These are phyloP conservation scores for Collybiopsis luxurians DNA, from an alignment of 768 basidiomycete species.

Conservation along the genomic window DNA sequence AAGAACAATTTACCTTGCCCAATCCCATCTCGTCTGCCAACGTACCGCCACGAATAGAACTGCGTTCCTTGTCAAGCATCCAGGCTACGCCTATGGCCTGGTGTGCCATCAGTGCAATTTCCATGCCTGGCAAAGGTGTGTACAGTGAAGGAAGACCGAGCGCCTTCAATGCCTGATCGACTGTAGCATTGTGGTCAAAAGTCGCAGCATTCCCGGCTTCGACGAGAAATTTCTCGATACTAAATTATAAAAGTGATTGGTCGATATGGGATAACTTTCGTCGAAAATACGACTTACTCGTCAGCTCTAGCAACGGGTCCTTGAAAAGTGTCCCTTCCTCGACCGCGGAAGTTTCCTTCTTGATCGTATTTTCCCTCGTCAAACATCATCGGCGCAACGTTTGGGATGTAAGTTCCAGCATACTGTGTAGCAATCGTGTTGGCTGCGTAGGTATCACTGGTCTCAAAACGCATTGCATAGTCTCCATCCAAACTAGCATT, in stretches of 20 bases:
- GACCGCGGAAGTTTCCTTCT: slow-evolving; percentile 46
- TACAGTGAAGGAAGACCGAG: slow-evolving; percentile 49
- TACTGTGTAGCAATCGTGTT: background rate
- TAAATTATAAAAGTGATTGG: slow-evolving; percentile 16
- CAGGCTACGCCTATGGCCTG: slow-evolving; percentile 62
- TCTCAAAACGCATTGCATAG: background rate
- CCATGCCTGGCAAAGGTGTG: slow-evolving; percentile 55
- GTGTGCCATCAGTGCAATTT: slow-evolving; percentile 63
- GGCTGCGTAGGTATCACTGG: background rate
- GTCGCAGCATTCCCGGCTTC: slow-evolving; percentile 54
- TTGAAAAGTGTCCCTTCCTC: slow-evolving; percentile 39
- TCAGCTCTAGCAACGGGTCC: slow-evolving; percentile 46
- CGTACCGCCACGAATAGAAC: slow-evolving; percentile 42
- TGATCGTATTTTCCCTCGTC: slow-evolving; percentile 33
- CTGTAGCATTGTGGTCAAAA: slow-evolving; percentile 57
- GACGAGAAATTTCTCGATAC: slow-evolving; percentile 52
- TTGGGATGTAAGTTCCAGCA: background rate
- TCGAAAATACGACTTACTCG: slow-evolving; percentile 38
- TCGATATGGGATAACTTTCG: background rate
- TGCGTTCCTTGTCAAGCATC: slow-evolving; percentile 53
- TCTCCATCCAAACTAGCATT: background rate
- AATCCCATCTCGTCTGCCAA: slow-evolving; percentile 60
- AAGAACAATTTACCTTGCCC: slow-evolving; percentile 51
- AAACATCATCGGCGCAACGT: slow-evolving; percentile 21
- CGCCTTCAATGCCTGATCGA: slow-evolving; percentile 53